Evolutionary conservation across 352 stramenopile species (phyloP), one percentile per base, ranked within the genome.

Genomic region (Globisporangium ultimum): DNA sequence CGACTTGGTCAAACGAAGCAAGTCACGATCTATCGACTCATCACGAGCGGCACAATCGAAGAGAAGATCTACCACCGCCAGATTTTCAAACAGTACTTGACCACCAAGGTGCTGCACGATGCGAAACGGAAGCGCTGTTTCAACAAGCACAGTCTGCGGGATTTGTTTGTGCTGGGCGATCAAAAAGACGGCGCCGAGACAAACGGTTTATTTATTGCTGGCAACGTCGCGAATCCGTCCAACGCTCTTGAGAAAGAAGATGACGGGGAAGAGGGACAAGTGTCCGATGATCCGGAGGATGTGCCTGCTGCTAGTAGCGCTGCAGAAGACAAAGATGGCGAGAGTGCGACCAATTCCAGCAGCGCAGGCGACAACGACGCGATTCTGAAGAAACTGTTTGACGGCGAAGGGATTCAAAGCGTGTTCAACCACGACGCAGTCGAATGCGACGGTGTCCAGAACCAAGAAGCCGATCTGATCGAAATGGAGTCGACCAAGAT

Each of bases 61-160:
- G 98, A 99, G 67, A 99, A 99, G 63, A 99, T 99, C 48, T 99
- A 99, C 74, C 97, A 99, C 61, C 75, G 97, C 0, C 95, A 98
- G 71, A 99, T 99, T 49, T 99, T 99, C 82, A 99, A 99, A 71
- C 97, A 98, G 68, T 97, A 98, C 36, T 63, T 99, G 17, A 98
- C 96, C 0, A 98, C 98, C 63, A 97, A 97, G 56, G 91, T 99
- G 2, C 72, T 99, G 46, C 91, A 97, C 45, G 96, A 99, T 67
- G 90, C 97, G 24, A 98, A 98, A 63, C 96, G 98, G 58, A 95
- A 95, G 68, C 84, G 96, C 0, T 96, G 98, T 28, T 99, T 99
- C 66, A 98, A 97, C 55, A 92, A 98, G 48, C 95, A 97, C 63
- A 93, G 98, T 56, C 74, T 99, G 41, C 87, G 87, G 14, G 96